These are phyloP conservation scores for Blastocystis sp. DNA, from an alignment of 352 stramenopile genomes.

Conservation along the genomic window DNA sequence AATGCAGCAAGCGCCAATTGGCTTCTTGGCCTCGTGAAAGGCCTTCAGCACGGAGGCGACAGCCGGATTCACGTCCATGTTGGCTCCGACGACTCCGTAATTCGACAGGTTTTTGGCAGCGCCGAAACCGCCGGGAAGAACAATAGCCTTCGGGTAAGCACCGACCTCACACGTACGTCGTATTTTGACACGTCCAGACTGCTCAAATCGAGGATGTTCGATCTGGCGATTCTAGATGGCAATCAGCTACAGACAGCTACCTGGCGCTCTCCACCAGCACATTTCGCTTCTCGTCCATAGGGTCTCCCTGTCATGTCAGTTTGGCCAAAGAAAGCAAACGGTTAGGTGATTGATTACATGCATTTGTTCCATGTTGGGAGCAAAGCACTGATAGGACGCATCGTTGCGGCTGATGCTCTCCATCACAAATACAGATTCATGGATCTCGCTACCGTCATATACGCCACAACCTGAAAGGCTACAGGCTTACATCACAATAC, in stretches of 20 bases:
- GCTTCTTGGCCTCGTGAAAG: constrained; percentile 65
- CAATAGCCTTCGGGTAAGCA: constrained; percentile 47
- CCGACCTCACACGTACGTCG: neutral
- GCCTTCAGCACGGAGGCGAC: constrained; percentile 62
- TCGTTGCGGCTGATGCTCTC: constrained; percentile 64
- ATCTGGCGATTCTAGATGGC: constrained; percentile 63
- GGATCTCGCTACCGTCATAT: constrained; percentile 67
- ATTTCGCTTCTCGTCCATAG: constrained; percentile 64
- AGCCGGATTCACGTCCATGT: constrained; percentile 66
- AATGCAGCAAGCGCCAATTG: constrained; percentile 67
- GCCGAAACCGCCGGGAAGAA: constrained; percentile 67
- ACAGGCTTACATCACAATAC: neutral
- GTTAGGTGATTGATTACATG: constrained; percentile 68
- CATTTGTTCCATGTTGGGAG: constrained; percentile 66
- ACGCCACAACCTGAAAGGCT: constrained; percentile 66
- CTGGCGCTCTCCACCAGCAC: constrained; percentile 66
- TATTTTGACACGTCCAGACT: constrained; percentile 64
- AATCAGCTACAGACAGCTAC: neutral
- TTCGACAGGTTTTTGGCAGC: constrained; percentile 67
- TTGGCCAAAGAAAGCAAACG: neutral
- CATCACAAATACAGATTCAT: constrained; percentile 65
- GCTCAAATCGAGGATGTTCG: constrained; percentile 63
- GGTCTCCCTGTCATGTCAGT: constrained; percentile 60
- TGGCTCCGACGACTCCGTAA: constrained; percentile 64
- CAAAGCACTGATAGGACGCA: constrained; percentile 64